Evolutionary conservation across 2,329 filamentous ascomycete genomes (phyloP), one percentile per base, ranked within the genome.

Genomic region (Cercospora sojina): DNA sequence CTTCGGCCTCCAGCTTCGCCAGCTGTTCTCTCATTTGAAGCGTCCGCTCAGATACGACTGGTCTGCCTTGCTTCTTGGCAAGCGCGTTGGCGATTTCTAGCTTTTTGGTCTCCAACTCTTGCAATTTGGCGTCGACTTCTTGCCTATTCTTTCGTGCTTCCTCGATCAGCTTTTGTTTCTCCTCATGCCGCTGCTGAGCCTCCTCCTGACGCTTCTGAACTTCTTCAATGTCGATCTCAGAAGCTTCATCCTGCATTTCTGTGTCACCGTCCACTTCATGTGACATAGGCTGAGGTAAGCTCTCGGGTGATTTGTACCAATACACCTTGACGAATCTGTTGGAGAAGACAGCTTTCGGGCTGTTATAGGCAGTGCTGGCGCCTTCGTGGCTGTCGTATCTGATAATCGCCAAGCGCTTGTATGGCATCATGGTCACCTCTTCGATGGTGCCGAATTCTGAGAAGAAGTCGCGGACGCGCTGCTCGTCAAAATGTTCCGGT

Each of bases 311-410:
- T 71, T 87, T 89, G 74, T 87, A 85, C 91, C 91, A 94, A 73
- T 90, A 93, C 0, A 94, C 89, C 73, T 92, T 93, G 58, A 95
- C 91, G 72, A 95, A 95, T 10, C 91, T 84, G 72, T 94, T 95
- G 73, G 93, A 90, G 74, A 94, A 95, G 53, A 95, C 89, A 56
- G 88, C 89, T 74, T 92, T 92, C 0, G 91, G 91, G 8, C 90
- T 93, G 56, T 85, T 84, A 76, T 91, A 92, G 2, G 91, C 91
- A 16, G 86, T 85, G 66, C 88, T 86, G 13, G 91, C 91, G 13
- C 86, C 80, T 6, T 83, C 83, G 84, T 89, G 90, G 49, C 83
- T 83, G 59, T 87, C 84, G 72, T 85, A 95, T 71, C 88, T 90
- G 69, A 95, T 83, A 31, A 91, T 81, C 1, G 91, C 91, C 16